Percentiles rank a stretch among this genome's conserved stretches.
Conservation (phyloP, 2,329 filamentous ascomycete genomes). For the Cryphonectria naterciae region DNA sequence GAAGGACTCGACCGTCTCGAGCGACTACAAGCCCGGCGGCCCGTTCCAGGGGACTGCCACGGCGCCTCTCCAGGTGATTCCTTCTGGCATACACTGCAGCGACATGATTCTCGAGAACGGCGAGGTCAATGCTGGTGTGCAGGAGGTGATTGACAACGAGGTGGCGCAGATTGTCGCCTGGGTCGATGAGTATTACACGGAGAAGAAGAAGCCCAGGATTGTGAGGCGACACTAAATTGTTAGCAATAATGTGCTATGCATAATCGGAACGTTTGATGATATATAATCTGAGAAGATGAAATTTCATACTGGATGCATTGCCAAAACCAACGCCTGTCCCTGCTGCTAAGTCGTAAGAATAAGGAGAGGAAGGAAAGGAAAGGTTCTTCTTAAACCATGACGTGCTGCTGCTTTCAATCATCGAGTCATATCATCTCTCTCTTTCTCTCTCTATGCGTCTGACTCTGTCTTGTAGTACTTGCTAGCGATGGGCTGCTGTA, state of each 20-base stretch:
- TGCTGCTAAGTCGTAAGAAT: background rate
- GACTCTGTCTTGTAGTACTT: conserved; percentile 22
- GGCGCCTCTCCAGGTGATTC: conserved; percentile 40
- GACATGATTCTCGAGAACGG: conserved; percentile 52
- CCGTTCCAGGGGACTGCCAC: conserved; percentile 40
- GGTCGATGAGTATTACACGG: conserved; percentile 54
- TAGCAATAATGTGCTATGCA: background rate
- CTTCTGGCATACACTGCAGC: conserved; percentile 45
- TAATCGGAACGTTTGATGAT: too few relatives aligned
- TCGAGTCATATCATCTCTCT: too few relatives aligned
- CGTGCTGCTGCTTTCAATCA: too few relatives aligned
- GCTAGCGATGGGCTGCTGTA: conserved; percentile 27
- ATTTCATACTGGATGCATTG: background rate
- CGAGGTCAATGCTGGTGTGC: conserved; percentile 52
- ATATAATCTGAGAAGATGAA: background rate
- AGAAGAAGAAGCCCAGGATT: conserved; percentile 32
- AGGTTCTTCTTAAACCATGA: background rate
- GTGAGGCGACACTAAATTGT: background rate
- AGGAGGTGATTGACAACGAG: conserved; percentile 54
- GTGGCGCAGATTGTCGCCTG: conserved; percentile 56
- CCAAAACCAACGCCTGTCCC: background rate
- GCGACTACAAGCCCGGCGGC: conserved; percentile 44
- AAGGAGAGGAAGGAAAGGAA: too few relatives aligned
- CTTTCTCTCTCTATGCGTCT: conserved; percentile 1
- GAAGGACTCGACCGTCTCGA: conserved; percentile 44